phyloP scores from a whole-genome alignment of 1,139 yeast species.

The Debaryomyces nepalensis region DNA sequence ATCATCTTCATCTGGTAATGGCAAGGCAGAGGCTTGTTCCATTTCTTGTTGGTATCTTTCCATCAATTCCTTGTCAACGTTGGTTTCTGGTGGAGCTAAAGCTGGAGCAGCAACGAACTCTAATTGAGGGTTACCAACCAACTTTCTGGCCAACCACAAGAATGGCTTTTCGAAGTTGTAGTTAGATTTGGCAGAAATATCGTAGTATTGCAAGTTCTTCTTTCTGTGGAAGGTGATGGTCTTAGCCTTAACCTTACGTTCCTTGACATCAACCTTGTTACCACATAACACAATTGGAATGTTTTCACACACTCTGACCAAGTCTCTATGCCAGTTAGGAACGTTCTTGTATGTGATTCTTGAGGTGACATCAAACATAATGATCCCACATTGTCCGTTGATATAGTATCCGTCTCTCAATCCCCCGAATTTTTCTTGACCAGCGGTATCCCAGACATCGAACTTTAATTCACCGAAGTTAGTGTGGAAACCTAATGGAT shows the following conservation, averaged over 20 bases:
- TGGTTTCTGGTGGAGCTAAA: slow-evolving; percentile 99
- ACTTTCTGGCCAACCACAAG: slow-evolving; percentile 99
- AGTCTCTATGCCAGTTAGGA: slow-evolving; percentile 99
- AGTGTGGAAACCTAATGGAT: slow-evolving; percentile 97
- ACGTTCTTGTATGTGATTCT: slow-evolving; percentile 99
- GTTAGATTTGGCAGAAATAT: slow-evolving; percentile 98
- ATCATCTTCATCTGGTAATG: slow-evolving; percentile 99
- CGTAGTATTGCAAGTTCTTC: slow-evolving; percentile 99
- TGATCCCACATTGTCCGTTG: slow-evolving; percentile 99
- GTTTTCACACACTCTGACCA: slow-evolving; percentile 99
- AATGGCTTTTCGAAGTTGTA: slow-evolving; percentile 99
- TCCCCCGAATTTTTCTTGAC: slow-evolving; percentile 99
- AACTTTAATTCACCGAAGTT: slow-evolving; percentile 98
- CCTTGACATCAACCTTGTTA: slow-evolving; percentile 99
- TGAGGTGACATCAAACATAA: slow-evolving; percentile 99
- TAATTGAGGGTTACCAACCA: slow-evolving; percentile 96
- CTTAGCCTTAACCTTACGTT: slow-evolving; percentile 99
- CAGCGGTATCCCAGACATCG: slow-evolving; percentile 99
- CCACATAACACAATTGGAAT: slow-evolving; percentile 99
- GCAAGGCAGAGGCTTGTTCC: slow-evolving; percentile 99
- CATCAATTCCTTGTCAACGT: slow-evolving; percentile 95
- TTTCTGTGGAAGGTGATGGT: slow-evolving; percentile 99
- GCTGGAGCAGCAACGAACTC: slow-evolving; percentile 99
- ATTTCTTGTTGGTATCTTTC: slow-evolving; percentile 98
- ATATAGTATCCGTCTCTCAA: slow-evolving; percentile 99